Base-by-base conservation (phyloP, 2,329 filamentous ascomycete genomes). In the Nakataea oryzae region DNA sequence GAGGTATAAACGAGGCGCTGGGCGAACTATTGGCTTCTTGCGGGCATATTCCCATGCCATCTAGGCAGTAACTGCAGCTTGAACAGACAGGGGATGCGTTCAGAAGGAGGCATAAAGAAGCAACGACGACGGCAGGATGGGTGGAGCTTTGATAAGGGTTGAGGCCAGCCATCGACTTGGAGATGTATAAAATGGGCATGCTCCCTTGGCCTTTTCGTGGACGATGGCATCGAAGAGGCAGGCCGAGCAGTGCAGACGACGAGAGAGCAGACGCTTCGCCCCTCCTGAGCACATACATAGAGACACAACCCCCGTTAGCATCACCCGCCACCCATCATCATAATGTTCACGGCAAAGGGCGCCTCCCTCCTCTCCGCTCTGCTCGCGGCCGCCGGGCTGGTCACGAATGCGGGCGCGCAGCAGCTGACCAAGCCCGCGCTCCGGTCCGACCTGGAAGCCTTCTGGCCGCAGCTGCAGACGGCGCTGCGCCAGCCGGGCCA, bases 351-450 rank as follows among this genome's bases (percentile, higher is more conserved):
- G 11, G 41, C 17, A 50, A 50, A 50, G 41, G 9, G 9, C 21
- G 41, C 41, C 5, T 50, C 41, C 17, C 41, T 50, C 41, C 41
- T 50, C 41, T 50, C 41, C 21, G 41, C 41, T 13, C 21, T 50
- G 17, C 7, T 50, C 21, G 41, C 41, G 21, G 41, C 41, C 41
- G 60, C 54, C 28, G 50, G 17, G 27, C 60, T 61, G 29, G 54
- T 29, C 12, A 5, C 13, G 26, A 14, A 30, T 27, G 29, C 29
- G 56, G 56, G 32, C 14, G 60, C 60, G 11, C 60, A 61, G 30
- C 54, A 32, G 47, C 50, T 47, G 55, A 21, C 26, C 56, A 63
- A 63, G 58, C 62, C 62, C 8, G 62, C 58, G 2, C 54, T 63
- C 30, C 54, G 62, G 29, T 21, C 32, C 13, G 50, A 60, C 58